Conservation (phyloP, 208 protist species). For the Lotmaria passim region DNA sequence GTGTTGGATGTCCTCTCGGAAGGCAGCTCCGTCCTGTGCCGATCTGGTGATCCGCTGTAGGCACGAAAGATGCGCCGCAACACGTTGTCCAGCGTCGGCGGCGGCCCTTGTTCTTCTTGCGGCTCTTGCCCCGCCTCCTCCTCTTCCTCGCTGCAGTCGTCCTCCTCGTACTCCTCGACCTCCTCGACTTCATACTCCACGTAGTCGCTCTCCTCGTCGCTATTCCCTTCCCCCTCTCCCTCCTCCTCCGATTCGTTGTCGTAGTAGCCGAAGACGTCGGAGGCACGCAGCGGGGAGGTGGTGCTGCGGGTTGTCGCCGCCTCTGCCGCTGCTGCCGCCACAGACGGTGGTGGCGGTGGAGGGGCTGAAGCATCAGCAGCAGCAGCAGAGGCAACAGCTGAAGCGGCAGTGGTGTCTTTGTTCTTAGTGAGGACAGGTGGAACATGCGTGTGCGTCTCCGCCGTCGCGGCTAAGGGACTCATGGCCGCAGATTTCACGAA, state of each 20-base stretch:
- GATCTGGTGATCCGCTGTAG: slow-evolving; percentile 25
- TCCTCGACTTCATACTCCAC: slow-evolving; percentile 33
- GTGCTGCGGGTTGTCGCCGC: neutral
- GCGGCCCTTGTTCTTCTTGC: neutral
- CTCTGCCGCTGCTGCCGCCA: neutral
- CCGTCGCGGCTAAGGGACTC: neutral
- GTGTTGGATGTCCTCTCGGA: neutral
- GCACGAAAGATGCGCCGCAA: slow-evolving; percentile 30
- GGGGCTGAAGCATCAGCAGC: neutral
- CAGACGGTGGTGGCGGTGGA: neutral
- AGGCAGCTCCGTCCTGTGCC: neutral
- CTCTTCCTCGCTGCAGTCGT: slow-evolving; percentile 11
- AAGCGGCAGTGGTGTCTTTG: neutral
- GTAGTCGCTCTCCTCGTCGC: slow-evolving; percentile 7
- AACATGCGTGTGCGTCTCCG: neutral
- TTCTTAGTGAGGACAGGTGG: slow-evolving; percentile 4
- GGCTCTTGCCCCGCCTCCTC: neutral
- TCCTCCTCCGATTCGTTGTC: slow-evolving; percentile 8
- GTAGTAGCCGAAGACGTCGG: slow-evolving; percentile 21
- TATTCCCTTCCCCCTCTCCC: neutral
- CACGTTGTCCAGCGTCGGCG: slow-evolving; percentile 25
- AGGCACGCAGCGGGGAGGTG: slow-evolving; percentile 13
- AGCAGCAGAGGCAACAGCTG: neutral
- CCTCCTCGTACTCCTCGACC: slow-evolving; percentile 31
- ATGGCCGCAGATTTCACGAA: slow-evolving; percentile 19